Conservation (phyloP, 2,329 filamentous ascomycete genomes). For the Botrytis paeoniae region DNA sequence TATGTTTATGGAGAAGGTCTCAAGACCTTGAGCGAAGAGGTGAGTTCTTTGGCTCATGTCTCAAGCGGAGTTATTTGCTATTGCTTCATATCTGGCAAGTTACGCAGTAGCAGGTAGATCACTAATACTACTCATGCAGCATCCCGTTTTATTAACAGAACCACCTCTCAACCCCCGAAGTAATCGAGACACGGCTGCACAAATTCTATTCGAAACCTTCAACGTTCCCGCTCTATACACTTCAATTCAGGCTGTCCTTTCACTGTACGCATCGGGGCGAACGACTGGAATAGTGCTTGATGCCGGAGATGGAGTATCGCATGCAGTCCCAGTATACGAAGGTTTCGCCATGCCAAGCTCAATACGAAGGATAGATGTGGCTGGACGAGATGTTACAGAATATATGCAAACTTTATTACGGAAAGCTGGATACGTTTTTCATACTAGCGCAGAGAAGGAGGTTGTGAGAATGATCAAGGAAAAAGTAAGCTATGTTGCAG, state of each 20-base stretch:
- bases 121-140: slow-evolving; percentile 47
- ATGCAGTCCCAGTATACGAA: slow-evolving; percentile 96
- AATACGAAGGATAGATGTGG: slow-evolving; percentile 93
- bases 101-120: background rate
- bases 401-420: slow-evolving; percentile 86
- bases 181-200: slow-evolving; percentile 93
- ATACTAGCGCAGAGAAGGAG: slow-evolving; percentile 98
- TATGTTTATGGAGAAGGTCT: slow-evolving; percentile 95
- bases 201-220: slow-evolving; percentile 98
- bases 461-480: slow-evolving; percentile 98
- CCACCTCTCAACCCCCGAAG: slow-evolving; percentile 91
- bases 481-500: slow-evolving; percentile 84
- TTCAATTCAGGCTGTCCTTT: slow-evolving; percentile 94
- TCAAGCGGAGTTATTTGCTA: background rate
- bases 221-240: slow-evolving; percentile 96
- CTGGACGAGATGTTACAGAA: slow-evolving; percentile 93
- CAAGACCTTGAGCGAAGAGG: slow-evolving; percentile 96
- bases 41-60: slow-evolving; percentile 41
- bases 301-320: slow-evolving; percentile 92
- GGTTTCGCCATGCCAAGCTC: slow-evolving; percentile 95
- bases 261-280: slow-evolving; percentile 90
- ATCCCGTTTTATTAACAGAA: slow-evolving; percentile 94
- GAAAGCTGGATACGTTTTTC: slow-evolving; percentile 91
- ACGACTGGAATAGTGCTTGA: slow-evolving; percentile 96
- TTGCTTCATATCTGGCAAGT: slow-evolving; percentile 6